Conservation (phyloP, 2,329 filamentous ascomycete genomes). For the Penicillium carneum region DNA sequence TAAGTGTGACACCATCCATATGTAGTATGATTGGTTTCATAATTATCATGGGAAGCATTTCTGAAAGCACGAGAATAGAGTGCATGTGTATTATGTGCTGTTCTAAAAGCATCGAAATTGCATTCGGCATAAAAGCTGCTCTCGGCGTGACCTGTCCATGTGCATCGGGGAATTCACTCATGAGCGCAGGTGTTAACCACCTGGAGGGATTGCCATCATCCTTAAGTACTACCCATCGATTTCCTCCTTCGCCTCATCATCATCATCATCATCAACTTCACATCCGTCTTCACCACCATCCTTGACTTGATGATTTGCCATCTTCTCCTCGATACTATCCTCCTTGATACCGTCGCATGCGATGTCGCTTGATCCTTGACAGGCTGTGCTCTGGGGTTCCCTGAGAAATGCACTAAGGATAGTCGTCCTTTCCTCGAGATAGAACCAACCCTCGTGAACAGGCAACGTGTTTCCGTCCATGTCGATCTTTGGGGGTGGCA, state of each 20-base stretch:
- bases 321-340: not conserved
- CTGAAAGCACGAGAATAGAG: no score
- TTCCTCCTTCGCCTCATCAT: not conserved
- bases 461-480: constrained; percentile 36
- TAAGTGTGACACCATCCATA: not conserved
- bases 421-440: constrained; percentile 32
- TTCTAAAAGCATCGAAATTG: not conserved
- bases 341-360: not conserved
- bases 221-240: not conserved
- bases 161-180: not conserved
- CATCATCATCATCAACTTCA: not conserved
- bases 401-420: constrained; percentile 36
- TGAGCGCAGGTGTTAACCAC: not conserved
- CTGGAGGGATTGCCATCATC: not conserved
- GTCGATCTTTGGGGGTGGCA: constrained; percentile 33
- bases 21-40: not conserved
- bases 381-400: not conserved
- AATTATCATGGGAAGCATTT: not conserved
- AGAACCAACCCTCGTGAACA: constrained; percentile 45
- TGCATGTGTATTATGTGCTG: not conserved
- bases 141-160: not conserved
- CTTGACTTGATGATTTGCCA: not conserved
- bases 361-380: not conserved
- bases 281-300: not conserved
- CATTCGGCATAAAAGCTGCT: not conserved